Evolutionary conservation across 1,284 basidiomycete species (phyloP).

Genomic region (Boletellus sp.): DNA sequence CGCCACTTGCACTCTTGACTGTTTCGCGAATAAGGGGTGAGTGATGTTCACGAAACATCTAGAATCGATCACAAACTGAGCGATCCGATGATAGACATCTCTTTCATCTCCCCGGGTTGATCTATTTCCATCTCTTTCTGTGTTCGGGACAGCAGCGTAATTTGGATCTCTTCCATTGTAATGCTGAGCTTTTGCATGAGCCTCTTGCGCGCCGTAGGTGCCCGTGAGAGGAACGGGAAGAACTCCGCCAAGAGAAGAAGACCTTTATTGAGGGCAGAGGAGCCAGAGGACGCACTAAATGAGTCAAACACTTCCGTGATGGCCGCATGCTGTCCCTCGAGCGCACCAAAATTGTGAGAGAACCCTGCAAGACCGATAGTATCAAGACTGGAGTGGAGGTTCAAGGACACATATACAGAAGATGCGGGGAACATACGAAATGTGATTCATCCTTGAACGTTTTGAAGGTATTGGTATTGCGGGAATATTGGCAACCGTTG

Average conservation of each 20-base stretch:
- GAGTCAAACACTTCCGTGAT: slow-evolving; percentile 45
- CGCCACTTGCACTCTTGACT: slow-evolving; percentile 37
- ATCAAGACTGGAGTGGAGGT: not conserved
- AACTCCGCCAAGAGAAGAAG: slow-evolving; percentile 40
- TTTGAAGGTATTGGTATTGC: not conserved
- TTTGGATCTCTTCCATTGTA: slow-evolving; percentile 45
- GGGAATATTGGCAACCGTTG: not conserved
- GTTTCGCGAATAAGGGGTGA: not conserved
- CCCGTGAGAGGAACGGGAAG: slow-evolving; percentile 40
- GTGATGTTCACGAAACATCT: not conserved
- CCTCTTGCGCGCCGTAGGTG: slow-evolving; percentile 41
- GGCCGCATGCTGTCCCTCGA: slow-evolving; percentile 41
- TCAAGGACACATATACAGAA: not conserved
- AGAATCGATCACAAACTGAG: slow-evolving; percentile 13
- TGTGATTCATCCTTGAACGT: slow-evolving; percentile 41
- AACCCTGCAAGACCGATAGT: slow-evolving; percentile 49
- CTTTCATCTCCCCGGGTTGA: slow-evolving; percentile 27
- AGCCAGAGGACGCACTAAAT: slow-evolving; percentile 16
- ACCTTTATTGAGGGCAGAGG: slow-evolving; percentile 28
- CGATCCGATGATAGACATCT: slow-evolving; percentile 47
- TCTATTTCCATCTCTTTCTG: slow-evolving; percentile 38
- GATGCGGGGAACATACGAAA: slow-evolving; percentile 36
- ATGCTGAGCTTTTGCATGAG: slow-evolving; percentile 36
- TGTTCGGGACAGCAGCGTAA: slow-evolving; percentile 42
- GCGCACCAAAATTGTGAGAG: slow-evolving; percentile 31